Percentiles rank a stretch among this genome's conserved stretches.
phyloP scores from a whole-genome alignment of 2,329 filamentous ascomycete species.

The Aureobasidium uvarum region DNA sequence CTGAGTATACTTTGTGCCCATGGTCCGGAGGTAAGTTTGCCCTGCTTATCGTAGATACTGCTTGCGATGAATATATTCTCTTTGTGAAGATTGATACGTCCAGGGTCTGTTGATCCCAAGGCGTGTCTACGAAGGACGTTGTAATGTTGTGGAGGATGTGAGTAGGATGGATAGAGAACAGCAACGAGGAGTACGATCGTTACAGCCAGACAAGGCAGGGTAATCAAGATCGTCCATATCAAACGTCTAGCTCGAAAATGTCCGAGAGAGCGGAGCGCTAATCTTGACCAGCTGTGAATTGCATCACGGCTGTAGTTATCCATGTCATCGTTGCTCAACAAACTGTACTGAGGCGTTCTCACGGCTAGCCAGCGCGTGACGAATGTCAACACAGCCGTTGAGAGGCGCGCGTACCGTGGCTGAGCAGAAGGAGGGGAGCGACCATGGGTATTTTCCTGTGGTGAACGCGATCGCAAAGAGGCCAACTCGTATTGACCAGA shows the following conservation, averaged over 20 bases:
- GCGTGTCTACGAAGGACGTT: constrained; percentile 42
- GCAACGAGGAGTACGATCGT: constrained; percentile 44
- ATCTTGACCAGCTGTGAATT: not conserved
- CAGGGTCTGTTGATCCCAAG: constrained; percentile 33
- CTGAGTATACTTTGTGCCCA: constrained; percentile 64
- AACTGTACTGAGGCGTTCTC: not conserved
- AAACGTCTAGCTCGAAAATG: not conserved
- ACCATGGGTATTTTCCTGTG: not conserved
- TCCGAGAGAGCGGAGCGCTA: not conserved
- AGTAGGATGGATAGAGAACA: constrained; percentile 58
- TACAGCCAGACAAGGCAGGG: constrained; percentile 14
- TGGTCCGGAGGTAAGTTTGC: constrained; percentile 58
- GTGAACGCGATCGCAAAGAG: not conserved
- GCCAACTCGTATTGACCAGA: not conserved
- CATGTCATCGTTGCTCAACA: not conserved
- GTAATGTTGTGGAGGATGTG: constrained; percentile 55
- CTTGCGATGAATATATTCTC: constrained; percentile 73
- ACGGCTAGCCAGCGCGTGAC: not conserved
- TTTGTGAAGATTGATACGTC: constrained; percentile 52
- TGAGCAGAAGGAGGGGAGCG: not conserved
- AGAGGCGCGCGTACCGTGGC: not conserved
- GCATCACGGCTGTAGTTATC: not conserved
- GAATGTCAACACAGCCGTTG: not conserved
- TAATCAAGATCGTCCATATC: not conserved
- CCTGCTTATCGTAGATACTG: constrained; percentile 65